phyloP scores from a whole-genome alignment of 2,329 filamentous ascomycete genomes.

The Cercospora sp. region DNA sequence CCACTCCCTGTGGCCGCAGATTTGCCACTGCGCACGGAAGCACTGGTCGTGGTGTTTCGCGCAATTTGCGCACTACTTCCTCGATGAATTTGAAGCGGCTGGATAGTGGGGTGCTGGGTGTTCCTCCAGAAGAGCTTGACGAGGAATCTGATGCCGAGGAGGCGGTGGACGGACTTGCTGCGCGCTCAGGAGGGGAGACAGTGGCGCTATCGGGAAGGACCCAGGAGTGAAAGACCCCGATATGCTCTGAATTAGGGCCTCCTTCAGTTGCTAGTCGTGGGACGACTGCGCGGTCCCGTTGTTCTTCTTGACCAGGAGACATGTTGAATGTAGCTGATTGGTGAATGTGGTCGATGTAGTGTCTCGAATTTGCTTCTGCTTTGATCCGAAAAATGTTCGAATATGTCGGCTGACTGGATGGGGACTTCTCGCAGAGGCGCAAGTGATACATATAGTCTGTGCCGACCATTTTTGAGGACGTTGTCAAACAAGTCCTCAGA shows the following conservation, averaged over 20 bases:
- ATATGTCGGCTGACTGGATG: background rate
- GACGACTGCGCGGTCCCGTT: background rate
- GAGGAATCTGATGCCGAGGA: slow-evolving; percentile 1
- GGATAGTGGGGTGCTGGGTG: background rate
- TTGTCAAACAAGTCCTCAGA: background rate
- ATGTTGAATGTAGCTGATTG: background rate
- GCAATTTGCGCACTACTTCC: background rate
- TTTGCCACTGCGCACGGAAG: background rate
- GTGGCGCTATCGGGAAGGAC: background rate
- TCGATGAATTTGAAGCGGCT: background rate
- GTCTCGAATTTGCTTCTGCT: background rate
- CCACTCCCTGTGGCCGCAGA: background rate
- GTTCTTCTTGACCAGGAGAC: background rate
- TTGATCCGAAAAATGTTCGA: background rate
- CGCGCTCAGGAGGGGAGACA: background rate
- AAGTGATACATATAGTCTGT: background rate
- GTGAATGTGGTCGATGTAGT: background rate
- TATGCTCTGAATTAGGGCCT: background rate
- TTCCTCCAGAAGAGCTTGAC: background rate
- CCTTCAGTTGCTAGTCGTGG: background rate
- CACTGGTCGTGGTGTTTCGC: background rate
- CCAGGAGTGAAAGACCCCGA: background rate
- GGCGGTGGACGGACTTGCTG: slow-evolving; percentile 1
- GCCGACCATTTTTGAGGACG: background rate
- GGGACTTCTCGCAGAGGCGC: background rate